Base-by-base conservation (phyloP, 495 filamentous ascomycete genomes). In the Podospora pseudopauciseta region DNA sequence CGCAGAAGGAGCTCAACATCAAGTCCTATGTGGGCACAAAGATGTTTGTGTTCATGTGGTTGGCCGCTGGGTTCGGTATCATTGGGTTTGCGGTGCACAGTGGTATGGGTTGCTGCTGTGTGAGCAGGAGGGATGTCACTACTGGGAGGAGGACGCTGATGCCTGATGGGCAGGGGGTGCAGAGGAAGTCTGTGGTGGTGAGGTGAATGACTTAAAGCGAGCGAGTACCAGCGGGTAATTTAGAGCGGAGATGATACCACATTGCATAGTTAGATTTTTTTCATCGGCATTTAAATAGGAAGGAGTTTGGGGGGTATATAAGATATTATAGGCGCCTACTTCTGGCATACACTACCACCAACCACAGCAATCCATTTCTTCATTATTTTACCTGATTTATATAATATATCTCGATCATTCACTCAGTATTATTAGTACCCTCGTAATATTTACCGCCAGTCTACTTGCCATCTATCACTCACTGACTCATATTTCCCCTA, bases 21-120 rank as follows among this genome's bases (percentile, higher is more conserved):
- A 75, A 80, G 7, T 91, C 90, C 4, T 77, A 83, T 15, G 73
- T 97, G 5, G 93, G 93, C 3, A 80, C 68, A 5, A 81, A 84
- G 71, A 96, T 97, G 93, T 86, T 96, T 73, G 89, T 81, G 0
- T 96, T 96, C 71, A 93, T 96, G 91, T 97, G 94, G 94, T 83
- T 91, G 44, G 92, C 89, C 0, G 82, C 86, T 0, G 90, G 79
- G 0, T 90, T 89, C 64, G 84, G 85, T 6, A 72, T 93, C 1
- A 66, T 91, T 60, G 88, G 87, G 0, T 95, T 90, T 71, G 74
- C 92, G 15, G 76, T 94, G 39, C 91, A 94, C 73, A 75, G 89
- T 1, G 85, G 88, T 3, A 82, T 92, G 78, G 89, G 87, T 71
- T 97, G 93, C 73, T 92, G 88, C 72, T 91, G 89, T 74, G 83